Percentiles rank a stretch among this genome's conserved stretches.
These are phyloP conservation scores for Pythium phragmitis DNA, from an alignment of 352 stramenopile genomes.

Conservation along the genomic window DNA sequence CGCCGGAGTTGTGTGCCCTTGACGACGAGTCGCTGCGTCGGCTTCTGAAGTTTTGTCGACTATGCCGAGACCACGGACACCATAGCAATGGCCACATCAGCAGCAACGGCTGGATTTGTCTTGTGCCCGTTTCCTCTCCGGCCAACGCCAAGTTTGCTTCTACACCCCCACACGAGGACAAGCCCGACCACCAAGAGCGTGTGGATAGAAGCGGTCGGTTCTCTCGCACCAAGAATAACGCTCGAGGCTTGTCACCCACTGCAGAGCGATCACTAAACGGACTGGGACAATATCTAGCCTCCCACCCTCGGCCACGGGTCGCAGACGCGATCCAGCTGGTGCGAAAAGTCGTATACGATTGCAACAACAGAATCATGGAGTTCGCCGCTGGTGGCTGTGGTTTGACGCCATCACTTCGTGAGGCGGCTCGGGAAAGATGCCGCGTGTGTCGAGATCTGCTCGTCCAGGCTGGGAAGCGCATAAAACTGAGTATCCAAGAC, in stretches of 20 bases:
- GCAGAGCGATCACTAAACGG: background rate
- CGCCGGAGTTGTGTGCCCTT: background rate
- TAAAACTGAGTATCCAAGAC: conserved; percentile 10
- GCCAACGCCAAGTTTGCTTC: background rate
- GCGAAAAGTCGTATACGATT: conserved; percentile 3
- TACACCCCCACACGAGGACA: background rate
- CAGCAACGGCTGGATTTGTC: background rate
- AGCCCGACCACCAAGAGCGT: background rate
- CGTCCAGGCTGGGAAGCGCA: conserved; percentile 14
- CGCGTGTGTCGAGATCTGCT: conserved; percentile 20
- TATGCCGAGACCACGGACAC: background rate
- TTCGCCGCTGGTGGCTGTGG: background rate
- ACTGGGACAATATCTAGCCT: background rate
- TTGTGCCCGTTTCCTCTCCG: background rate
- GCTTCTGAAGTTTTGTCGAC: background rate
- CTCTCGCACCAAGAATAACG: background rate
- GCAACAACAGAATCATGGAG: conserved; percentile 17
- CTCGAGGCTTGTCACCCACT: background rate
- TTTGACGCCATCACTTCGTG: conserved; percentile 2
- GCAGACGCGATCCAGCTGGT: background rate
- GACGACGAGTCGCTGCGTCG: conserved; percentile 5
- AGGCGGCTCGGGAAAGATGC: conserved; percentile 15
- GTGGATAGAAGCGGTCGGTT: background rate
- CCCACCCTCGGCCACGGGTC: background rate
- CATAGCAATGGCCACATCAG: background rate